Evolutionary conservation across 805 yeast species (phyloP), one percentile per base, ranked within the genome.

Genomic region (Isabelozyma rhagii): DNA sequence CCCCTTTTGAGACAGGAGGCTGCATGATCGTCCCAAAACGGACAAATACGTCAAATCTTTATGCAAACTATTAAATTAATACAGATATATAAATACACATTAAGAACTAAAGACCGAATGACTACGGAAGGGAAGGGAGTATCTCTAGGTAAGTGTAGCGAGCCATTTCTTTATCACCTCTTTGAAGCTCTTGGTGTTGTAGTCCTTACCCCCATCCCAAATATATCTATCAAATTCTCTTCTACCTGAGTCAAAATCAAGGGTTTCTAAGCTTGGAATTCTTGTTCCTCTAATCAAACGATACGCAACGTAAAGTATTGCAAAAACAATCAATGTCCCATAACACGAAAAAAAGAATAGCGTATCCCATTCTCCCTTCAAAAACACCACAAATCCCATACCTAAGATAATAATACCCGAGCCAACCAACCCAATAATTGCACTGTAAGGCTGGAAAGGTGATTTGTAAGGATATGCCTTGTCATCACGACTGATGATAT

Each of bases 171-270:
- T 59, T n/a, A 63, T 46, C 6, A 69, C 60, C 17, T 71, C 75
- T 47, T 68, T 69, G 38, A 67, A 28, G 43, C 60, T 69, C 36
- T 64, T 59, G 25, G 58, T 56, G 52, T 71, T 70, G 53, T 69
- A 73, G 47, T 73, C 77, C 45, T 66, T 61, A 25, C 87, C 89
- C 50, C 89, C 94, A 55, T 85, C 89, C 96, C 96, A 89, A 18
- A 84, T 81, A 54, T 80, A 80, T 45, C 90, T 72, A 66, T 90
- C 97, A 68, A 85, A 82, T 62, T 89, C 96, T 46, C 94, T 76
- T 58, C 96, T 73, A 2, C 96, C 96, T 0, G 89, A 79, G 64
- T 90, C 96, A 62, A 87, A 78, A 64, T 90, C 96, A 51, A 89
- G 63, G 43, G 87, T 85, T 56, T 87, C 92, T 43, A 88, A 68